Evolutionary conservation across 169 alveolate species (phyloP).

Genomic region (Plasmodium cynomolgi): DNA sequence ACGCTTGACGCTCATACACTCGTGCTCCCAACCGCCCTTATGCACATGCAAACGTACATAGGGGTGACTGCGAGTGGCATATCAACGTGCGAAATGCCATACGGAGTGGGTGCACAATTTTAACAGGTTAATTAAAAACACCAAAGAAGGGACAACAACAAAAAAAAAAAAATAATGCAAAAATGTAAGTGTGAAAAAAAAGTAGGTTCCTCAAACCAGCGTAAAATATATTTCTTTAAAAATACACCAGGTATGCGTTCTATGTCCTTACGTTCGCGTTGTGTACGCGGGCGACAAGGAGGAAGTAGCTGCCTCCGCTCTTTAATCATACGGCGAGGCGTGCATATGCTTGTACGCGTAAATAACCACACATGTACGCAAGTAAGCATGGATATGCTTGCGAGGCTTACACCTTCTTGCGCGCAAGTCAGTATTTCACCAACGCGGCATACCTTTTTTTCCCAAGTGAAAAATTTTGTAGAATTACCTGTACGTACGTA

Average conservation of each 20-base stretch:
- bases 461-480: conserved; percentile 6
- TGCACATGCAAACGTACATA: not conserved
- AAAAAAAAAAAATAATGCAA: not conserved
- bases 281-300: not conserved
- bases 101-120: conserved; percentile 51
- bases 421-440: not conserved
- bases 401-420: not conserved
- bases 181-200: not conserved
- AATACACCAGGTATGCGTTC: conserved; percentile 22
- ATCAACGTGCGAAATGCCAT: not conserved
- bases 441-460: not conserved
- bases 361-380: conserved; percentile 2
- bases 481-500: conserved; percentile 22
- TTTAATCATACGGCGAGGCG: not conserved
- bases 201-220: not conserved
- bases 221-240: conserved; percentile 16
- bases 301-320: not conserved
- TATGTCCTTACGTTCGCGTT: conserved; percentile 15
- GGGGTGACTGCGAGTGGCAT: not conserved
- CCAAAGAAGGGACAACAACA: not conserved
- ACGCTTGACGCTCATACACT: not conserved
- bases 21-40: not conserved
- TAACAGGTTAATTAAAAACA: conserved; percentile 5
- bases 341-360: not conserved
- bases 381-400: not conserved